Evolutionary conservation across 2,329 filamentous ascomycete genomes (phyloP).

Genomic region (Grosmannia clavigera): DNA sequence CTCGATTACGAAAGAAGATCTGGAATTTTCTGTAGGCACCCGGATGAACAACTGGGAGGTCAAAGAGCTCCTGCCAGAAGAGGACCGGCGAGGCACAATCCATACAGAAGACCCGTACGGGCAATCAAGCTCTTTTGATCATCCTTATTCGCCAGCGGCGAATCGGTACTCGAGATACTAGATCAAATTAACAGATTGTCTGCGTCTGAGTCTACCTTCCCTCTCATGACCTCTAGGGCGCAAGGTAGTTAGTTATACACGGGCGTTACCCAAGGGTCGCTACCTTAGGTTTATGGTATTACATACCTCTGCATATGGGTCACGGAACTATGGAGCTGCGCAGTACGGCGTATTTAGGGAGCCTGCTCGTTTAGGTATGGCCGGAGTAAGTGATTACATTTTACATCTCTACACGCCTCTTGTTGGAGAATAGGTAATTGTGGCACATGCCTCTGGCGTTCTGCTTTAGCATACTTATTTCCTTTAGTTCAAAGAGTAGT

Average conservation of each 20-base stretch:
- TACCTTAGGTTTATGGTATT: not conserved
- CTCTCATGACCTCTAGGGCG: not conserved
- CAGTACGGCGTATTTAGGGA: too few relatives aligned
- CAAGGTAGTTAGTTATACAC: not conserved
- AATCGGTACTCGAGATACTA: constrained; percentile 36
- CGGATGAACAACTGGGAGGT: constrained; percentile 98
- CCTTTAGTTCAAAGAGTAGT: too few relatives aligned
- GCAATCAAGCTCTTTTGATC: constrained; percentile 41
- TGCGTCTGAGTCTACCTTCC: not conserved
- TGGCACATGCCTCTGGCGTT: too few relatives aligned
- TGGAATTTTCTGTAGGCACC: constrained; percentile 93
- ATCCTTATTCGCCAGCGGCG: constrained; percentile 32
- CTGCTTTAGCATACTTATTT: too few relatives aligned
- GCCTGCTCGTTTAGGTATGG: too few relatives aligned
- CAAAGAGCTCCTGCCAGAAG: constrained; percentile 76
- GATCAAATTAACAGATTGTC: not conserved
- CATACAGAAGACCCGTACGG: constrained; percentile 58
- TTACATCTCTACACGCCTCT: too few relatives aligned
- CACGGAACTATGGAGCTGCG: too few relatives aligned
- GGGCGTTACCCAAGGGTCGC: not conserved
- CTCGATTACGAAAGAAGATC: constrained; percentile 93
- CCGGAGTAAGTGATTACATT: too few relatives aligned
- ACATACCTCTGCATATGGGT: not conserved
- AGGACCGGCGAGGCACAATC: constrained; percentile 61
- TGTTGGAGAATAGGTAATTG: too few relatives aligned